Base-by-base conservation (phyloP, 2,329 filamentous ascomycete species). In the Plenodomus lindquistii region DNA sequence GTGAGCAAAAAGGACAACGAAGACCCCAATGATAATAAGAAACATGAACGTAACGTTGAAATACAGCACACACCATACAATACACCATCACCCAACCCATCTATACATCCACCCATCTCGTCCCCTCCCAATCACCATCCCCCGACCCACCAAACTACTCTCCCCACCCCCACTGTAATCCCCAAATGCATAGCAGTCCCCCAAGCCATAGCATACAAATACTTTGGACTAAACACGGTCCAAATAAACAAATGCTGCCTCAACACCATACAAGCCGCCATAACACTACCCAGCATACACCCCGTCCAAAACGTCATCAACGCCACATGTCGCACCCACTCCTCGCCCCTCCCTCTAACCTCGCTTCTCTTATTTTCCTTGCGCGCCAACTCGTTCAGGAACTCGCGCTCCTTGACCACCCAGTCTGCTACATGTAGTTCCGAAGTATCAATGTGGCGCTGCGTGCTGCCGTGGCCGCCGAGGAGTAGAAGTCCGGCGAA, bases 181-280 rank as follows among this genome's bases (percentile, higher is more conserved):
- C 81, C 67, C 52, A 92, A 69, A 81, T 99, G 93, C 76, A 92
- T 90, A 7, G 84, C 89, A 38, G 93, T 66, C 54, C 83, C 85
- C 95, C 94, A 99, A 13, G 88, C 91, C 79, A 94, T 87, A 55
- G 85, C 89, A 70, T 96, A 99, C 58, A 99, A 75, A 71, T 92
- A 97, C 73, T 97, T 99, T 0, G 94, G 94, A 56, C 90, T 96
- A 72, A 99, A 99, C 10, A 99, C 94, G 0, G 93, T 97, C 94
- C 94, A 99, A 53, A 99, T 92, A 69, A 99, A 99, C 48, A 99
- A 73, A 78, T 99, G 94, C 22, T 89, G 91, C 58, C 93, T 79
- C 66, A 99, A 72, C 7, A 83, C 79, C 40, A 88, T 91, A 71
- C 94, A 99, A 15, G 93, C 91, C 13, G 81, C 84, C 93, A 97